phyloP scores from a whole-genome alignment of 2,329 filamentous ascomycete genomes.

The Sarocladium oryzae region DNA sequence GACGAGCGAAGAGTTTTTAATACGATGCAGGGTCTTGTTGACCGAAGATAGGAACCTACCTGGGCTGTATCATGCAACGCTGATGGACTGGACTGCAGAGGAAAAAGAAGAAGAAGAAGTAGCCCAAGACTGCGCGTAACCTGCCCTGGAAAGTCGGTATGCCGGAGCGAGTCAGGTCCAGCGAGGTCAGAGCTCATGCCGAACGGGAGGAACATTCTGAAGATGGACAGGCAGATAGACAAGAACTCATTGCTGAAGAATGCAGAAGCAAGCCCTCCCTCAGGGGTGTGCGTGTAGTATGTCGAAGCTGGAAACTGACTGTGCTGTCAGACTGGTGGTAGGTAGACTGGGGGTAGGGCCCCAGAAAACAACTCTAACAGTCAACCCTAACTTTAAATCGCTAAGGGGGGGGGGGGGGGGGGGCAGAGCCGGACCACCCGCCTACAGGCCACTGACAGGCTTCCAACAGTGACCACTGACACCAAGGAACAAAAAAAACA shows the following conservation, averaged over 20 bases:
- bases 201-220: not conserved
- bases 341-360: too few species aligned
- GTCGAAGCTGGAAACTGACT: too few species aligned
- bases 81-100: not conserved
- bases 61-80: not conserved
- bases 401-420: not conserved
- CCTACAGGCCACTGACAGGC: not conserved
- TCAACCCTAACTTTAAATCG: constrained; percentile 5
- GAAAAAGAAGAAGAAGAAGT: too few species aligned
- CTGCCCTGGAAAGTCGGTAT: too few species aligned
- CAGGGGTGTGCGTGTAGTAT: not conserved
- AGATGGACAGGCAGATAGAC: not conserved
- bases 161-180: too few species aligned
- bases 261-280: not conserved
- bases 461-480: too few species aligned
- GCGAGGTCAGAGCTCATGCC: not conserved
- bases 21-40: not conserved
- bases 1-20: not conserved
- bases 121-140: too few species aligned
- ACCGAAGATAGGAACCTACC: too few species aligned
- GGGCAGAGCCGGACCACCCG: not conserved
- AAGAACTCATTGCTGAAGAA: not conserved
- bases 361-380: constrained; percentile 4
- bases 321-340: not conserved
- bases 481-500: too few species aligned